These are phyloP conservation scores for Kuraishia ogatae DNA, from an alignment of 805 yeast species.

Conservation along the genomic window DNA sequence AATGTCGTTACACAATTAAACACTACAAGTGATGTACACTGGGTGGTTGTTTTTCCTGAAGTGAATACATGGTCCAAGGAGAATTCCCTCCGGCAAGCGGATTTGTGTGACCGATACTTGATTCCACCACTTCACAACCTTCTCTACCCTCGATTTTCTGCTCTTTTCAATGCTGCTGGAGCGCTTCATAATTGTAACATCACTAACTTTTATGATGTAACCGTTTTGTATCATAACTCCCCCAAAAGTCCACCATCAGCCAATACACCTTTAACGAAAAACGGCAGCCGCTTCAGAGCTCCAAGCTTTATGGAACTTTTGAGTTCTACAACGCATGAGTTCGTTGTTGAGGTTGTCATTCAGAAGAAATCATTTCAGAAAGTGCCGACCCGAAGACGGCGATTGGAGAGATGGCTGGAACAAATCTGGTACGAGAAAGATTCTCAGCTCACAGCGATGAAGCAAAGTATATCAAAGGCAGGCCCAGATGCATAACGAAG, in stretches of 20 bases:
- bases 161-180: slow-evolving; percentile 40
- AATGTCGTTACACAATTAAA: slow-evolving; percentile 13
- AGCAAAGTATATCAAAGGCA: slow-evolving; percentile 7
- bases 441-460: slow-evolving; percentile 29
- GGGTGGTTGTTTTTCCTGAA: slow-evolving; percentile 80
- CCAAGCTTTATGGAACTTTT: slow-evolving; percentile 30
- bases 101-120: slow-evolving; percentile 45
- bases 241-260: not conserved
- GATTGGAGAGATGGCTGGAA: slow-evolving; percentile 72
- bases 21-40: slow-evolving; percentile 33
- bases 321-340: slow-evolving; percentile 20
- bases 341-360: slow-evolving; percentile 35
- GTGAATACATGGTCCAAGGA: slow-evolving; percentile 59
- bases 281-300: slow-evolving; percentile 16
- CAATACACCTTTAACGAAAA: not conserved
- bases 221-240: slow-evolving; percentile 33
- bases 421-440: slow-evolving; percentile 68
- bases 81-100: slow-evolving; percentile 38
- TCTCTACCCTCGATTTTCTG: slow-evolving; percentile 71
- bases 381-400: slow-evolving; percentile 43
- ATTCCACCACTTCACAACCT: slow-evolving; percentile 54
- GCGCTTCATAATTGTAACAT: slow-evolving; percentile 31
- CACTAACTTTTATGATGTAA: slow-evolving; percentile 44
- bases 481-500: too few species aligned
- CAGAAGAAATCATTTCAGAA: slow-evolving; percentile 35